Evolutionary conservation across 352 stramenopile species (phyloP).

Genomic region (Blastocystis sp.): DNA sequence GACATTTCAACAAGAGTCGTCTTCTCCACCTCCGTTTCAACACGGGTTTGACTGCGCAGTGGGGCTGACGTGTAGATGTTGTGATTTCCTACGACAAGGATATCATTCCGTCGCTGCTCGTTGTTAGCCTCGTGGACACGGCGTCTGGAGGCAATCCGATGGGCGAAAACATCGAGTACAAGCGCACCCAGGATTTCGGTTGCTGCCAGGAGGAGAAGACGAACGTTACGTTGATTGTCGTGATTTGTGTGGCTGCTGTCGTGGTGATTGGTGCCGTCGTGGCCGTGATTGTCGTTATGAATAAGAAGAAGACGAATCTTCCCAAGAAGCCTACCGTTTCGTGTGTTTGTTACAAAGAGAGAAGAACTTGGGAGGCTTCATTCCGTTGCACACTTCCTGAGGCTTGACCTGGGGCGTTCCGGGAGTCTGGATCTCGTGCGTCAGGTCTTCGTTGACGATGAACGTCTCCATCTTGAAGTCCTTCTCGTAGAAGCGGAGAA

Average conservation of each 20-base stretch:
- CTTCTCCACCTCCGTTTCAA: conserved; percentile 61
- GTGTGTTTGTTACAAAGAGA: conserved; percentile 26
- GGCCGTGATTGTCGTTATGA: background rate
- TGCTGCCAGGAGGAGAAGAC: conserved; percentile 43
- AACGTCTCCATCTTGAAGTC: conserved; percentile 52
- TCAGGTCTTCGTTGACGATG: conserved; percentile 46
- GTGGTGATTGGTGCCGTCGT: conserved; percentile 48
- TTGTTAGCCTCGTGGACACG: conserved; percentile 1
- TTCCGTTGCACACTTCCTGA: conserved; percentile 40
- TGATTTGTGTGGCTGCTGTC: conserved; percentile 39
- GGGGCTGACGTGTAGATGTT: background rate
- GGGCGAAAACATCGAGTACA: conserved; percentile 28
- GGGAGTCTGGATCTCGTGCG: conserved; percentile 39
- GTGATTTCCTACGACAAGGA: conserved; percentile 25
- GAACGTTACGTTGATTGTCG: conserved; percentile 4
- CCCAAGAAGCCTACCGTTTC: conserved; percentile 22
- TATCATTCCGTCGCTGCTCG: background rate
- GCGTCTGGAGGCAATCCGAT: background rate
- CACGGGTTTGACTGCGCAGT: background rate
- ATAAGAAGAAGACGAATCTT: background rate
- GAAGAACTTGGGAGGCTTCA: conserved; percentile 18
- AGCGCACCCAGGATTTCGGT: conserved; percentile 41
- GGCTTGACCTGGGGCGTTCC: background rate
- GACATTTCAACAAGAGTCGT: conserved; percentile 50
- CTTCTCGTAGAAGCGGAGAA: conserved; percentile 31